phyloP scores from a whole-genome alignment of 78 protist genomes.

The Planoprotostelium fungivorum region DNA sequence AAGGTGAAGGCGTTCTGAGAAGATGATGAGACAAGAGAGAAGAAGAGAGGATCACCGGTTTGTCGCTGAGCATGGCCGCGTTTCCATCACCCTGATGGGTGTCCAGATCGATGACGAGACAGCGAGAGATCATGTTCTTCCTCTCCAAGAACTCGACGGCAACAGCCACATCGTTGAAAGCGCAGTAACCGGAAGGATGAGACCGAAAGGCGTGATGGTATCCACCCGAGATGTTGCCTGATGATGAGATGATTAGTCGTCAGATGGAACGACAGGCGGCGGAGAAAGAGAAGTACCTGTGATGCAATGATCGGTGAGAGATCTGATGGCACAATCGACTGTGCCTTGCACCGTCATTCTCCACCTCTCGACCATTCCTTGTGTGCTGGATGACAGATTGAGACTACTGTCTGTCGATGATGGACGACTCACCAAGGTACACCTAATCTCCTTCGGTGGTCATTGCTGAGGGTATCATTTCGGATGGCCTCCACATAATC shows the following conservation, averaged over 20 bases:
- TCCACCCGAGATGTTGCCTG: neutral
- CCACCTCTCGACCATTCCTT: neutral
- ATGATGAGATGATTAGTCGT: neutral
- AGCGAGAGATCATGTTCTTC: neutral
- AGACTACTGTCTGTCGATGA: neutral
- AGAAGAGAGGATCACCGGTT: neutral
- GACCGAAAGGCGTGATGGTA: neutral
- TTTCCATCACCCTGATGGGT: neutral
- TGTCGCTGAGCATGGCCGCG: neutral
- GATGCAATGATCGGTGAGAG: neutral
- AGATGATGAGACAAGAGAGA: neutral
- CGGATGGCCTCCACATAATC: neutral
- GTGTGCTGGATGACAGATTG: neutral
- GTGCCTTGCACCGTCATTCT: neutral
- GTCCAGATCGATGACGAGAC: neutral
- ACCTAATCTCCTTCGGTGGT: neutral
- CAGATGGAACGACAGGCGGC: neutral
- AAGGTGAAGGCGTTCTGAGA: neutral
- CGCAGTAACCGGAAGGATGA: neutral
- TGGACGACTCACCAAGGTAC: neutral
- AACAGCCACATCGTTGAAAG: neutral
- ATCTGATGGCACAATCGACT: neutral
- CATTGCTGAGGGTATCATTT: neutral
- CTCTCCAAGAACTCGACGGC: neutral
- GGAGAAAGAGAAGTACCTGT: neutral